These are phyloP conservation scores for Escallonia rubra DNA, from an alignment of 129 eudicot genomes.

Conservation along the genomic window DNA sequence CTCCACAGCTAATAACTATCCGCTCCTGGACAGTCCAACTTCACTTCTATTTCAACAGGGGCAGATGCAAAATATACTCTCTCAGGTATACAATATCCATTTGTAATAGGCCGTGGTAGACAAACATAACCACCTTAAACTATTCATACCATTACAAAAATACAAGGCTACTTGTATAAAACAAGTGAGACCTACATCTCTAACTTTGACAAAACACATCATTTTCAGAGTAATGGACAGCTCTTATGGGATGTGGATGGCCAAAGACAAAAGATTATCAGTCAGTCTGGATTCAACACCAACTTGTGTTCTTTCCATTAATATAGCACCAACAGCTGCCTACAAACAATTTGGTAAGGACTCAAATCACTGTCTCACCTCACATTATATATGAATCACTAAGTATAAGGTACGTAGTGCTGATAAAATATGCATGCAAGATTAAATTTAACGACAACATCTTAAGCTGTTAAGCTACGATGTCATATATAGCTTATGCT, in stretches of 20 bases:
- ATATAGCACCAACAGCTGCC: constrained; percentile 31
- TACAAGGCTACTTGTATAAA: not conserved
- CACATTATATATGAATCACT: not conserved
- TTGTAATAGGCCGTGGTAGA: not conserved
- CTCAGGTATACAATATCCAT: constrained; percentile 44
- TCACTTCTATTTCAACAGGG: constrained; percentile 49
- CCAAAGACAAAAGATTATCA: constrained; percentile 54
- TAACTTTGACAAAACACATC: not conserved
- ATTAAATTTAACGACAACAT: too few species aligned
- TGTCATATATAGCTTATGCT: too few species aligned
- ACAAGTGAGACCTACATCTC: not conserved
- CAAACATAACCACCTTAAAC: not conserved
- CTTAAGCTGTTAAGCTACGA: too few species aligned
- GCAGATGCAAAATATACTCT: constrained; percentile 39
- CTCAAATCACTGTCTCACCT: constrained; percentile 8
- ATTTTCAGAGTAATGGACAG: constrained; percentile 66
- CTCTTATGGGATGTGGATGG: constrained; percentile 65
- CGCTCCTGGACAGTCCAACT: constrained; percentile 38
- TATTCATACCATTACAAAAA: not conserved
- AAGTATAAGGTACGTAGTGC: too few species aligned
- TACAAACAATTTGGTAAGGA: constrained; percentile 33
- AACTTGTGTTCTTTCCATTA: constrained; percentile 61
- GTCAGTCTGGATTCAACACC: constrained; percentile 52
- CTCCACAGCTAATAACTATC: constrained; percentile 34
- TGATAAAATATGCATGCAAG: too few species aligned